phyloP scores from a whole-genome alignment of 1,139 yeast species.

The Suhomyces terraborum region DNA sequence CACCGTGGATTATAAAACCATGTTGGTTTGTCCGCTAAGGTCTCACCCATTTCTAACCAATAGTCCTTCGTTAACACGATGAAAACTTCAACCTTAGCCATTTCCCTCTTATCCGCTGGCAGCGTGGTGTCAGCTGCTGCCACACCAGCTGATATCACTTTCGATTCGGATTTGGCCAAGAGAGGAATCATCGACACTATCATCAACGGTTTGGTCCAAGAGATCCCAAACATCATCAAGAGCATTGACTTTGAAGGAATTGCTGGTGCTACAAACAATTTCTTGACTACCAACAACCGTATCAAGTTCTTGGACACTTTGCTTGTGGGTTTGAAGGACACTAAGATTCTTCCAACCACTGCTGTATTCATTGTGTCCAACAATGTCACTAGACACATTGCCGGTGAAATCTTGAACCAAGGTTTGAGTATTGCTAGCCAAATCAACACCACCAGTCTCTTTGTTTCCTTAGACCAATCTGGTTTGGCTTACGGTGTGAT shows the following conservation, averaged over 20 bases:
- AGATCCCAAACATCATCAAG: conserved; percentile 24
- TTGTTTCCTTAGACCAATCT: conserved; percentile 37
- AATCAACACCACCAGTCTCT: conserved; percentile 32
- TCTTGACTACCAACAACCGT: conserved; percentile 28
- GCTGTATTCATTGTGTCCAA: conserved; percentile 29
- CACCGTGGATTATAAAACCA: background rate
- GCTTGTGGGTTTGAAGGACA: conserved; percentile 28
- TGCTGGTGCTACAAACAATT: conserved; percentile 35
- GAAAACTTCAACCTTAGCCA: conserved; percentile 24
- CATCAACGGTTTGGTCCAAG: conserved; percentile 13
- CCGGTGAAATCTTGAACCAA: conserved; percentile 22
- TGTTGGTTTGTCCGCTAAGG: background rate
- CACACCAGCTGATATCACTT: conserved; percentile 6
- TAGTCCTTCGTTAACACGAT: conserved; percentile 18
- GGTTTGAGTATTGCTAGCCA: conserved; percentile 21
- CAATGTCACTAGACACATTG: conserved; percentile 28
- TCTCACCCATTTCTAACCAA: background rate
- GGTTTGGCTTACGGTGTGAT: conserved; percentile 36
- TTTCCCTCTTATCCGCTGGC: conserved; percentile 21
- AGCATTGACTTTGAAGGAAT: conserved; percentile 30
- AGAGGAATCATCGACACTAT: conserved; percentile 24
- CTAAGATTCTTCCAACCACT: conserved; percentile 30
- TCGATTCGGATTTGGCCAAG: conserved; percentile 22
- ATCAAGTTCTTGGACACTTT: conserved; percentile 30
- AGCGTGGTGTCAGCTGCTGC: conserved; percentile 18